These are phyloP conservation scores for Ophiocordyceps australis DNA, from an alignment of 2,329 filamentous ascomycete species.

Conservation along the genomic window DNA sequence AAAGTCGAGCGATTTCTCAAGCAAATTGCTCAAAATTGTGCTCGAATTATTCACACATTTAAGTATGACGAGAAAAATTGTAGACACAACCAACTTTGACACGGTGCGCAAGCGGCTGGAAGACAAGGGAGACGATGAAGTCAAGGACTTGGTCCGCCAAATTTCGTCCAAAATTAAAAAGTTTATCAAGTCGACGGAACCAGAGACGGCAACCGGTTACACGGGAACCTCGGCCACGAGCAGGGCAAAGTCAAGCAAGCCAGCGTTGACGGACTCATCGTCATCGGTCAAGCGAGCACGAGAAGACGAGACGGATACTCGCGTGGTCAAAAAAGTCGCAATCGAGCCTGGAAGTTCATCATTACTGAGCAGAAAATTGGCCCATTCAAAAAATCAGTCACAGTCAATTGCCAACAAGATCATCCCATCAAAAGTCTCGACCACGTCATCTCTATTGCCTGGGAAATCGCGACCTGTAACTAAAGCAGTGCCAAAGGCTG, in stretches of 20 bases:
- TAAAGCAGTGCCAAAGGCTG: slow-evolving; percentile 22
- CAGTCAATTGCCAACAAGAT: slow-evolving; percentile 11
- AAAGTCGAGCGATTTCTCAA: slow-evolving; percentile 30
- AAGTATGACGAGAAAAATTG: slow-evolving; percentile 40
- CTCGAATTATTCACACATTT: slow-evolving; percentile 42
- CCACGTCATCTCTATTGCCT: slow-evolving; percentile 20
- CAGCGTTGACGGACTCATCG: slow-evolving; percentile 8
- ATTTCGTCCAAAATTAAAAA: slow-evolving; percentile 31
- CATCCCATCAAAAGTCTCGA: slow-evolving; percentile 4
- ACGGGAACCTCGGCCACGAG: slow-evolving; percentile 20
- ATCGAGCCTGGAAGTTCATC: slow-evolving; percentile 17
- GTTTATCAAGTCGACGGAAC: slow-evolving; percentile 14
- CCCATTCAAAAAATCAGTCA: slow-evolving; percentile 14
- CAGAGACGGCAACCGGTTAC: slow-evolving; percentile 16
- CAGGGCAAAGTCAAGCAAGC: slow-evolving; percentile 16
- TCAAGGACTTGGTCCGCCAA: slow-evolving; percentile 40
- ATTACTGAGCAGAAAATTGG: slow-evolving; percentile 20
- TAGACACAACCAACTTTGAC: slow-evolving; percentile 47
- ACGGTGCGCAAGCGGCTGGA: slow-evolving; percentile 44
- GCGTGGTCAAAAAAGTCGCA: slow-evolving; percentile 22
- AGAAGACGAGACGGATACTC: slow-evolving; percentile 20
- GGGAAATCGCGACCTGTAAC: slow-evolving; percentile 25
- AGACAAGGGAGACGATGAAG: slow-evolving; percentile 46
- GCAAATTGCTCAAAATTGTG: slow-evolving; percentile 34
- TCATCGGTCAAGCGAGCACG: slow-evolving; percentile 15